Conservation (phyloP, 176 grass and related monocot species). For the Bromus sterilis region DNA sequence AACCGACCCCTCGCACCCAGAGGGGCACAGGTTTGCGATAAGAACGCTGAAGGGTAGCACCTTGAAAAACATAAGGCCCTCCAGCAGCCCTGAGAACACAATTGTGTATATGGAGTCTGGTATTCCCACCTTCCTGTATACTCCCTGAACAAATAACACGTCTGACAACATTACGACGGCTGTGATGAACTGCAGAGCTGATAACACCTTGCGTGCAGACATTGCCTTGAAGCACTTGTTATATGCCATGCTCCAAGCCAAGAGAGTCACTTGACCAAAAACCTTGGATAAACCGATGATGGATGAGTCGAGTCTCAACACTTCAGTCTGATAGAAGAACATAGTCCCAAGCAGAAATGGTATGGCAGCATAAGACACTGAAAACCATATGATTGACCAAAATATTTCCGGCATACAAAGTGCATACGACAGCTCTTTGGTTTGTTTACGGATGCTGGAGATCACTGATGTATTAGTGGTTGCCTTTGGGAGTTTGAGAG, state of each 20-base stretch:
- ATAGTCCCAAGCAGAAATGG: conserved; percentile 81
- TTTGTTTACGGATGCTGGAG: conserved; percentile 57
- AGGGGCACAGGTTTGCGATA: conserved; percentile 69
- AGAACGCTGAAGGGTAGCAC: conserved; percentile 75
- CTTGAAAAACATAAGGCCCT: conserved; percentile 68
- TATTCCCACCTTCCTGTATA: conserved; percentile 59
- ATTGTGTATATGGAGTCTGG: conserved; percentile 73
- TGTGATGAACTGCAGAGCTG: conserved; percentile 50
- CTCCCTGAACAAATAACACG: conserved; percentile 74
- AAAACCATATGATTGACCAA: conserved; percentile 66
- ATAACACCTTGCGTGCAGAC: conserved; percentile 61
- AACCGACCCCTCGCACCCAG: conserved; percentile 75
- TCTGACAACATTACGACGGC: conserved; percentile 71
- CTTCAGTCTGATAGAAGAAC: conserved; percentile 97
- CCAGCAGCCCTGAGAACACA: conserved; percentile 69
- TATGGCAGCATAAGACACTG: conserved; percentile 62
- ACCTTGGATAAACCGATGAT: conserved; percentile 89
- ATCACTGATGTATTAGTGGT: conserved; percentile 26
- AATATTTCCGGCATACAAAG: conserved; percentile 67
- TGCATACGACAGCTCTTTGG: conserved; percentile 55
- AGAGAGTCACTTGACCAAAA: conserved; percentile 61
- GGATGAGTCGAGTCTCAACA: conserved; percentile 74
- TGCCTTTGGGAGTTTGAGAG: conserved; percentile 73
- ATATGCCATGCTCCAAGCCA: conserved; percentile 87
- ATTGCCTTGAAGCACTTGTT: conserved; percentile 68